Evolutionary conservation across 495 filamentous ascomycete genomes (phyloP), one percentile per base, ranked within the genome.

Genomic region (Tuber melanosporum): DNA sequence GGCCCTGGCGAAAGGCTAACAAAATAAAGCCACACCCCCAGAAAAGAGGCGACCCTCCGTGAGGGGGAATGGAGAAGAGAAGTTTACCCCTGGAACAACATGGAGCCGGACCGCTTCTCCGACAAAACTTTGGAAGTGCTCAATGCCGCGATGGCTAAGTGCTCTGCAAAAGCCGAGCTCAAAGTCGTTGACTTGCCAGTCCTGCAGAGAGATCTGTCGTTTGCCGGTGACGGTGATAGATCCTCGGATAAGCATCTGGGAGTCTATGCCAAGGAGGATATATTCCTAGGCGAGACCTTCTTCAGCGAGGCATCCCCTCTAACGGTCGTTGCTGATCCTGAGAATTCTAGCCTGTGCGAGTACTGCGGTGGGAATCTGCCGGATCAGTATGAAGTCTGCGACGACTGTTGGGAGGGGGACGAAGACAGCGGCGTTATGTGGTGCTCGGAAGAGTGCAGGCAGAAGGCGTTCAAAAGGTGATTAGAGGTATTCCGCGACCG

Each of bases 11-110:
- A 57, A 57, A n/a, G 26, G 32, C 57, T 66, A 66, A 66, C 6
- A 26, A 36, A 26, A 6, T 26, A 36, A 66, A 66, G 57, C 26
- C 14, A 66, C 14, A 66, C 17, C 15, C 57, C 57, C 26, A 5
- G 57, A 14, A 66, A 66, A 32, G 57, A 36, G 57, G 26, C 26
- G 26, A 66, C 7, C 14, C 57, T 36, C 57, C 26, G 26, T 8
- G 88, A 90, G 78, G 93, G 94, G 3, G 86, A 88, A 75, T 94
- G 93, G 57, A 91, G 94, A 41, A 87, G 95, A 26, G 92, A 98
- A 82, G 86, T 97, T 22, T 99, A 99, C 84, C 92, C 94, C 20
- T 99, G 95, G 95, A 98, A 98, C 83, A 82, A 86, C 36, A 87
- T 95, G 80, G 96, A 99, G 82, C 94, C 94, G 0, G 90, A 98